Evolutionary conservation across 805 yeast genomes (phyloP), one percentile per base, ranked within the genome.

Genomic region (Kuraishia floccosa): DNA sequence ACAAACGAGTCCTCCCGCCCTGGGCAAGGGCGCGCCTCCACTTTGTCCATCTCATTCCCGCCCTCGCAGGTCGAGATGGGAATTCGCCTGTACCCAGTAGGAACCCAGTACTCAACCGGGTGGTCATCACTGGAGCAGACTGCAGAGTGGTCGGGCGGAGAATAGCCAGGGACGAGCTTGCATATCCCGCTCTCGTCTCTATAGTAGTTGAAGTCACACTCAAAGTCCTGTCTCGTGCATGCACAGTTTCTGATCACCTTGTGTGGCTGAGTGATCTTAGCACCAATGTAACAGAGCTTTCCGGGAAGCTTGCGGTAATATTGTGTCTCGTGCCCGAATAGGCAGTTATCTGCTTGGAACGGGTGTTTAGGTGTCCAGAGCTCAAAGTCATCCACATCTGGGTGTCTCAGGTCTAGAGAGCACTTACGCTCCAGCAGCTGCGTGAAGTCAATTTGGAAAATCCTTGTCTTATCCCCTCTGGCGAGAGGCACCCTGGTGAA

Each of bases 21-120:
- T 6, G 95, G 94, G 50, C 97, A 87, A 7, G 96, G 72, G 25
- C 54, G 57, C 11, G 78, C 63, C 17, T 60, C 66, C 35, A 68
- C 63, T 18, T 63, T 60, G 45, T 80, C 95, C 34, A 80, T 66
- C 31, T 66, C 60, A 35, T 68, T 55, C 6, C 96, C 96, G 16
- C 85, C 93, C 26, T 55, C 66, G 59, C 96, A 87, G 0, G 94
- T 79, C 2, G 89, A 75, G 26, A 81, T 50, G 1, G 95, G 87
- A 22, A 85, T 68, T 44, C 70, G 71, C 50, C 96, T 72, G 54
- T 89, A 87, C 1, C 96, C 96, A 1, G 96, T 83, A 11, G 93
- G 80, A 36, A 71, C 71, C 56, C 71, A 80, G 51, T 72, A 85
- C 46, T 82, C 85, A 39, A 75, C 65, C 1, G 70, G 67, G 29